A percentile compares a stretch with the other conserved stretches of the same genome.
Evolutionary conservation across 208 protist genomes (phyloP).

Genomic region (Leishmania mexicana): DNA sequence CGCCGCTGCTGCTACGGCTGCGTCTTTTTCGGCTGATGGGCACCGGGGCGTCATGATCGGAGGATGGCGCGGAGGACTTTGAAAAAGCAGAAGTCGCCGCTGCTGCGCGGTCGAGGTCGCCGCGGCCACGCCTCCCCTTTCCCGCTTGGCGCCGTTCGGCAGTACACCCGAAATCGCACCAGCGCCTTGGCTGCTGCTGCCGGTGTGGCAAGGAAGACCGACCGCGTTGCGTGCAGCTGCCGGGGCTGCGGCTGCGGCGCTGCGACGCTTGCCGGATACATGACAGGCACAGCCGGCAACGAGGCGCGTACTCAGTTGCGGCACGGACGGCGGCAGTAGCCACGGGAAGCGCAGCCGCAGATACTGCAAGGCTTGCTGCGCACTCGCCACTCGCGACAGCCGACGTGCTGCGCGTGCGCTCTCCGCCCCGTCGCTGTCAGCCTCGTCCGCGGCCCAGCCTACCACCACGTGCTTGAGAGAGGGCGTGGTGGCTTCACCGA

Average conservation of each 20-base stretch:
- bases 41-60: neutral
- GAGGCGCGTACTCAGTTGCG: slow-evolving; percentile 13
- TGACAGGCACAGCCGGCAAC: slow-evolving; percentile 27
- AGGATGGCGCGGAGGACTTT: slow-evolving; percentile 6
- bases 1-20: neutral
- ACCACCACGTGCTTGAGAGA: slow-evolving; percentile 42
- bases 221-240: neutral
- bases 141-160: neutral
- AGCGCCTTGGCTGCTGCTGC: neutral
- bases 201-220: neutral
- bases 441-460: slow-evolving; percentile 12
- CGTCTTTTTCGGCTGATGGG: neutral
- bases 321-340: slow-evolving; percentile 35
- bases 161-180: neutral
- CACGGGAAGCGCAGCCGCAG: slow-evolving; percentile 48
- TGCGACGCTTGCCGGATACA: slow-evolving; percentile 26
- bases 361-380: slow-evolving; percentile 30
- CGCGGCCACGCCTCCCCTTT: neutral
- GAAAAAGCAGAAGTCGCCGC: slow-evolving; percentile 12
- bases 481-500: slow-evolving; percentile 41
- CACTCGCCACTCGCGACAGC: neutral
- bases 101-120: neutral
- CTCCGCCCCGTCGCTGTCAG: neutral
- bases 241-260: slow-evolving; percentile 2
- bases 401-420: neutral